Conservation (phyloP, 495 filamentous ascomycete species). For the Tuber brumale region DNA sequence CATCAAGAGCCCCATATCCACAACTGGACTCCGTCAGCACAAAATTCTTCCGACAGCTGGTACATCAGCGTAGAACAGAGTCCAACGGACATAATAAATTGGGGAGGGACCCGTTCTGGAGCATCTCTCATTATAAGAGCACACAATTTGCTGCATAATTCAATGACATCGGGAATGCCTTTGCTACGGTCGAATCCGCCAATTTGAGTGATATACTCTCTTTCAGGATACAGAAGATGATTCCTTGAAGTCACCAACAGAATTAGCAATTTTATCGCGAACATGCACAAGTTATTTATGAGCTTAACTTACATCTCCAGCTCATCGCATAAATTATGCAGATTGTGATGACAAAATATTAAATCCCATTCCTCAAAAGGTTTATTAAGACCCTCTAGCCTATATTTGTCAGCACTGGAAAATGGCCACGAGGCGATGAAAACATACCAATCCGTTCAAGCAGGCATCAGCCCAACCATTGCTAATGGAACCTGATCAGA, state of each 20-base stretch:
- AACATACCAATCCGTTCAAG: constrained; percentile 70
- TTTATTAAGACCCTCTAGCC: constrained; percentile 85
- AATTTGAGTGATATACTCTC: constrained; percentile 75
- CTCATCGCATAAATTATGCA: constrained; percentile 59
- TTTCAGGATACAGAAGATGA: constrained; percentile 59
- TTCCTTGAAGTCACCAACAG: constrained; percentile 47
- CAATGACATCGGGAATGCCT: constrained; percentile 72
- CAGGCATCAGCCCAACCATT: constrained; percentile 71
- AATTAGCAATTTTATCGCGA: constrained; percentile 11
- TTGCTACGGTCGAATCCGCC: constrained; percentile 83
- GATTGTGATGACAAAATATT: constrained; percentile 67
- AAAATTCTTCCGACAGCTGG: background rate
- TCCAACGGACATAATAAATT: constrained; percentile 56
- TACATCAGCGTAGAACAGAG: background rate
- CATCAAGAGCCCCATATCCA: constrained; percentile 78
- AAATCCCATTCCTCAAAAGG: constrained; percentile 64
- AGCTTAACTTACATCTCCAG: constrained; percentile 50
- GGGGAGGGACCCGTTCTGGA: constrained; percentile 53
- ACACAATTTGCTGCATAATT: constrained; percentile 69
- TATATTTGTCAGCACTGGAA: constrained; percentile 27
- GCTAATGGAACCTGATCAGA: constrained; percentile 59
- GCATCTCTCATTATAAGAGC: constrained; percentile 49
- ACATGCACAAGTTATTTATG: background rate
- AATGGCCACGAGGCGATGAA: background rate
- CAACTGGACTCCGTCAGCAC: constrained; percentile 41